phyloP scores from a whole-genome alignment of 805 yeast species.

The Tetrapisispora nanseiensis region DNA sequence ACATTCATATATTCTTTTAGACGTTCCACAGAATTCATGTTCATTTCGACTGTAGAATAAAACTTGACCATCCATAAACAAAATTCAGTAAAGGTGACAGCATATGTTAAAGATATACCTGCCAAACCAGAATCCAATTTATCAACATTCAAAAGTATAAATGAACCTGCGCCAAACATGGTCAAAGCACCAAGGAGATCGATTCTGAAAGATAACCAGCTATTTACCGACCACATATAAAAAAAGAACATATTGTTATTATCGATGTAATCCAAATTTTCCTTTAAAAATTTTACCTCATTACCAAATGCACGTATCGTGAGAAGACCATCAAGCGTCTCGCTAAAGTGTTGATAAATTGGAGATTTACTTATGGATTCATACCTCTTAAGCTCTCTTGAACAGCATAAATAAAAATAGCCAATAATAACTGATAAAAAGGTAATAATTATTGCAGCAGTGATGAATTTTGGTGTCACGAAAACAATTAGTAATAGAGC shows the following conservation, averaged over 20 bases:
- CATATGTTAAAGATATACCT: conserved; percentile 87
- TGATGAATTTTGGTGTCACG: conserved; percentile 77
- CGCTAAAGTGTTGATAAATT: conserved; percentile 92
- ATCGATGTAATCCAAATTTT: conserved; percentile 73
- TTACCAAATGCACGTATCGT: conserved; percentile 95
- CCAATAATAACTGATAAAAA: conserved; percentile 63
- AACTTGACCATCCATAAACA: conserved; percentile 90
- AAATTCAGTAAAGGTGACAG: conserved; percentile 77
- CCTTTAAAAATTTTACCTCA: conserved; percentile 71
- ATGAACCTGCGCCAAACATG: conserved; percentile 69
- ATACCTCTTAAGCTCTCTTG: conserved; percentile 84
- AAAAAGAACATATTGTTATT: conserved; percentile 84
- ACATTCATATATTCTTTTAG: conserved; percentile 74
- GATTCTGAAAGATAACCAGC: conserved; percentile 89
- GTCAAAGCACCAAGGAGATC: conserved; percentile 78
- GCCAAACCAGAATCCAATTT: conserved; percentile 85
- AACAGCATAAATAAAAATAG: conserved; percentile 59
- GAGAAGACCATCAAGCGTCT: conserved; percentile 82
- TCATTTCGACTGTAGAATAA: conserved; percentile 85
- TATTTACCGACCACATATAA: conserved; percentile 87
- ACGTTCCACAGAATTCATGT: conserved; percentile 95
- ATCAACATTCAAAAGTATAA: conserved; percentile 59
- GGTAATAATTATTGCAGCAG: conserved; percentile 61
- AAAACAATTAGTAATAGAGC: conserved; percentile 64
- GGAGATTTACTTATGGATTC: conserved; percentile 90